Conservation (phyloP, 352 stramenopile genomes). For the Pilasporangium apinafurcum region DNA sequence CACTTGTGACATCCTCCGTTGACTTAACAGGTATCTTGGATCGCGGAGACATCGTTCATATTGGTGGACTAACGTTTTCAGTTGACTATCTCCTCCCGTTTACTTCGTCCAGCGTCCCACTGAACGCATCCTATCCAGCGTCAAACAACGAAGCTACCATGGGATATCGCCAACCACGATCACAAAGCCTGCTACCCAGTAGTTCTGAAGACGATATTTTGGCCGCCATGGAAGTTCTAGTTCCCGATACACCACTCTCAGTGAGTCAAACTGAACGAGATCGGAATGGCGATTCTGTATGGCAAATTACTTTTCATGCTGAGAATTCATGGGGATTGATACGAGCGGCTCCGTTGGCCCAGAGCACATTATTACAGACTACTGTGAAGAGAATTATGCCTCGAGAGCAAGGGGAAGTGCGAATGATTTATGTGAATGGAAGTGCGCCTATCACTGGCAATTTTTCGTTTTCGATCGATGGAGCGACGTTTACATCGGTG, state of each 20-base stretch:
- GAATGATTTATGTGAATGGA: slow-evolving; percentile 30
- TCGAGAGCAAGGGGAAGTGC: slow-evolving; percentile 16
- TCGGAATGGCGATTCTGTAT: background rate
- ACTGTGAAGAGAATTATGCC: background rate
- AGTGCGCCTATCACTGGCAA: slow-evolving; percentile 22
- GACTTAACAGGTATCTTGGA: slow-evolving; percentile 9
- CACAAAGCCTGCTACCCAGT: slow-evolving; percentile 1
- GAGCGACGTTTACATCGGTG: slow-evolving; percentile 8
- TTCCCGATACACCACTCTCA: background rate
- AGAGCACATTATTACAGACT: background rate
- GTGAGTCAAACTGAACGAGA: background rate
- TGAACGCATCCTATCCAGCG: slow-evolving; percentile 7
- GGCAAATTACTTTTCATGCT: slow-evolving; percentile 3
- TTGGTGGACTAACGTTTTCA: slow-evolving; percentile 5
- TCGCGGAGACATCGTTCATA: slow-evolving; percentile 12
- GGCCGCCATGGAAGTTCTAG: background rate
- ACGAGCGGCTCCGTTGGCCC: background rate
- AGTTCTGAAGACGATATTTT: background rate
- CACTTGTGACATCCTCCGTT: slow-evolving; percentile 6
- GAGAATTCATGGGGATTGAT: background rate
- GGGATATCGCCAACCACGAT: slow-evolving; percentile 5
- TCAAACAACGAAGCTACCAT: background rate
- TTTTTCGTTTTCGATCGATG: slow-evolving; percentile 18
- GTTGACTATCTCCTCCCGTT: slow-evolving; percentile 17
- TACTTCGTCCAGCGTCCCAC: slow-evolving; percentile 6